These are phyloP conservation scores for Claviceps pusilla DNA, from an alignment of 2,329 filamentous ascomycete genomes.

Conservation along the genomic window DNA sequence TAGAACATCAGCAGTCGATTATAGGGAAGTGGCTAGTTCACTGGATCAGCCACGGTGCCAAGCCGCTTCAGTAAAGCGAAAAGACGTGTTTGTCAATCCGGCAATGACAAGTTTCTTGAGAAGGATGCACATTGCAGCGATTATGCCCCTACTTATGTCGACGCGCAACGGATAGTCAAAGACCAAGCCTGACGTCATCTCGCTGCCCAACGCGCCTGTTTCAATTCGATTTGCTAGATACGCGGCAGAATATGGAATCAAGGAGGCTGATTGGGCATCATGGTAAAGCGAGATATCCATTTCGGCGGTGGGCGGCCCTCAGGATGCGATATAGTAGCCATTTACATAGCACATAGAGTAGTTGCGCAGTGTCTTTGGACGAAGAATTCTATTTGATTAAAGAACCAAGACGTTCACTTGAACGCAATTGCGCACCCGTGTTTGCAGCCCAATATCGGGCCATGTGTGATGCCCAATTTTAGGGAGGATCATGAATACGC, in stretches of 20 bases:
- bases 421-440: not conserved
- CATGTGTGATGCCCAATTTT: not conserved
- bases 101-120: not conserved
- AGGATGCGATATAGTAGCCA: not conserved
- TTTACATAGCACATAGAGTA: not conserved
- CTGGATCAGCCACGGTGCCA: not conserved
- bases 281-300: not conserved
- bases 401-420: not conserved
- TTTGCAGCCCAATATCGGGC: not conserved
- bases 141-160: slow-evolving; percentile 1
- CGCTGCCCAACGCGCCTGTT: not conserved
- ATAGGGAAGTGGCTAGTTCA: not conserved
- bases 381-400: not conserved
- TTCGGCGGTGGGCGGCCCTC: not conserved
- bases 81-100: not conserved
- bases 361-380: not conserved
- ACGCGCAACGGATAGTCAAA: not conserved
- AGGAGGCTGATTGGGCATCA: not conserved
- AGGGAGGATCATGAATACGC: not conserved
- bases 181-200: not conserved
- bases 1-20: not conserved
- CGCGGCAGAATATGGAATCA: not conserved
- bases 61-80: not conserved
- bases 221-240: not conserved
- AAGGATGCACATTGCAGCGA: not conserved